Evolutionary conservation across 2,329 filamentous ascomycete genomes (phyloP), one percentile per base, ranked within the genome.

Genomic region (Trichoderma sp.): DNA sequence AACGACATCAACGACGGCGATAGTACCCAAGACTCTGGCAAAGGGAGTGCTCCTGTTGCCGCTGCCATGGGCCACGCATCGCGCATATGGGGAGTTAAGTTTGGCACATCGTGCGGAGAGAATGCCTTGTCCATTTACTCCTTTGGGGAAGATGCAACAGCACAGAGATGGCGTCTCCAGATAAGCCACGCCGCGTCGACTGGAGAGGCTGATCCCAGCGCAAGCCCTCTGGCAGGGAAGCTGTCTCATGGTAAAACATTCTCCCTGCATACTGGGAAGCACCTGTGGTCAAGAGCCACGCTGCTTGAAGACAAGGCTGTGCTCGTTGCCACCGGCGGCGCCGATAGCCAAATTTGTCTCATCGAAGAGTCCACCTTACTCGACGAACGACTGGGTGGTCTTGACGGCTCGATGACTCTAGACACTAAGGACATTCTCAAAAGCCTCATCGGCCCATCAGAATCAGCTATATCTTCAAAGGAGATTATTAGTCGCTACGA

Each of bases 11-110:
- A 73, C 18, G 14, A 45, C 16, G 75, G 45, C 21, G 41, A 27
- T 21, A 18, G 1, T 6, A 14, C 7, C 75, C 60, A 50, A 9
- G 29, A 7, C 11, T 16, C n/a, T 3, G 27, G 27, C 8, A n/a
- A 38, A 11, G 60, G 33, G 9, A 67, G n/a, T 11, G 62, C 83
- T 64, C 89, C 88, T 38, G 80, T 97, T 16, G 93, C 94, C 0
- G 90, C 92, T 62, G 92, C 89, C 2, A 98, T 97, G 93, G 96
- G 93, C 0, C 97, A 99, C 83, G 85, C 89, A 3, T 97, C 96
- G 8, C 91, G 97, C 75, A 97, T 99, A 78, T 99, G 97, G 97
- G 90, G 91, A 63, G 91, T 98, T 9, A 89, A 89, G 73, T 97
- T 98, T 78, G 84, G 91, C 1, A 82, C 79, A 3, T 71, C 80